A percentile compares a stretch with the other conserved stretches of the same genome.
Evolutionary conservation across 2,329 filamentous ascomycete species (phyloP).

Genomic region (Trichophyton simii): DNA sequence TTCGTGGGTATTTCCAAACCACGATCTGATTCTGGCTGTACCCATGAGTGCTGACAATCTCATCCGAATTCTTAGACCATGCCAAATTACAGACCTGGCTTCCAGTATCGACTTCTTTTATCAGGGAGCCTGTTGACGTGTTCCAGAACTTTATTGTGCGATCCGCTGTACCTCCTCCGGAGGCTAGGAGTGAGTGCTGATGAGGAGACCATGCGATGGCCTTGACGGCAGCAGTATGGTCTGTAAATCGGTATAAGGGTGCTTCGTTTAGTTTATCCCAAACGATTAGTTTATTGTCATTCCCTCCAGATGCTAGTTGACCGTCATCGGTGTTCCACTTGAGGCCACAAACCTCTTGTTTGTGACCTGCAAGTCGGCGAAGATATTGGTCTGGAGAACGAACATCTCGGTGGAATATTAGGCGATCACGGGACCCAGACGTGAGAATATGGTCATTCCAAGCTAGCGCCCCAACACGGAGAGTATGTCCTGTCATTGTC

Average conservation of each 20-base stretch:
- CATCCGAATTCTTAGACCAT: slow-evolving; percentile 95
- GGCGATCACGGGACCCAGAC: slow-evolving; percentile 81
- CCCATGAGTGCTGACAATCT: slow-evolving; percentile 92
- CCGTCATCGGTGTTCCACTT: slow-evolving; percentile 96
- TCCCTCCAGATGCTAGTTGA: slow-evolving; percentile 87
- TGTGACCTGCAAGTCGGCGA: slow-evolving; percentile 78
- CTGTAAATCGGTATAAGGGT: slow-evolving; percentile 83
- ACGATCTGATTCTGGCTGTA: slow-evolving; percentile 98
- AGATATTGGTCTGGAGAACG: slow-evolving; percentile 84
- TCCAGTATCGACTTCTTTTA: slow-evolving; percentile 88
- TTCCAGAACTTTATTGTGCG: slow-evolving; percentile 97
- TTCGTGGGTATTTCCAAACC: slow-evolving; percentile 97
- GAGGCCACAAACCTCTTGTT: slow-evolving; percentile 92
- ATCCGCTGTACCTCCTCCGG: slow-evolving; percentile 89
- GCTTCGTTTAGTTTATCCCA: slow-evolving; percentile 95
- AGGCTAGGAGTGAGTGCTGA: slow-evolving; percentile 85
- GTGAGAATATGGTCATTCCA: slow-evolving; percentile 98
- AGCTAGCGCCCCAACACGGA: slow-evolving; percentile 80
- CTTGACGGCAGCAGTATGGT: slow-evolving; percentile 92
- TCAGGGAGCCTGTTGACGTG: slow-evolving; percentile 64
- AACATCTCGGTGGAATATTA: slow-evolving; percentile 93
- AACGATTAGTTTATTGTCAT: slow-evolving; percentile 97
- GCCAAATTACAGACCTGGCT: slow-evolving; percentile 98
- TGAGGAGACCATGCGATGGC: slow-evolving; percentile 97
- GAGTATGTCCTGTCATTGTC: slow-evolving; percentile 94